phyloP scores from a whole-genome alignment of 164 flowering plant species.

The Chimonanthus praecox region DNA sequence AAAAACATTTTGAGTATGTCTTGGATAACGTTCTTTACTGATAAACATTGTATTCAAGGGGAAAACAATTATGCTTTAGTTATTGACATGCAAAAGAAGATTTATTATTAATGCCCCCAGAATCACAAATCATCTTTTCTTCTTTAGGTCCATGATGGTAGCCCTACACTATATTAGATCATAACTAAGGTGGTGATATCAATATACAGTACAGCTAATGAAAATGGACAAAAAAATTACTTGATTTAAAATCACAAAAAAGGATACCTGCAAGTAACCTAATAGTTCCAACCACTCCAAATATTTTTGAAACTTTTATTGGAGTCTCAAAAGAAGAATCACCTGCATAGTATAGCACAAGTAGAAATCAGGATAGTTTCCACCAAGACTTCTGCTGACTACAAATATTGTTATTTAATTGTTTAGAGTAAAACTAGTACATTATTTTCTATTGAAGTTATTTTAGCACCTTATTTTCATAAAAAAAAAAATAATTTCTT shows the following conservation, averaged over 20 bases:
- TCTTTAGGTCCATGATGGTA: not conserved
- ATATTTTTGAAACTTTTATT: conserved; percentile 42
- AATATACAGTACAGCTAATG: not conserved
- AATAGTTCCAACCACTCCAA: conserved; percentile 80
- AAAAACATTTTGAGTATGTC: no score
- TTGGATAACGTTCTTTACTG: not conserved
- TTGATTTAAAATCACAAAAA: not conserved
- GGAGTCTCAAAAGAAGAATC: conserved; percentile 35
- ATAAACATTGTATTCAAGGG: not conserved
- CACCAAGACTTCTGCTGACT: not conserved
- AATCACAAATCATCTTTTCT: not conserved
- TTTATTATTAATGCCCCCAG: not conserved
- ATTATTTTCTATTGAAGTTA: no score
- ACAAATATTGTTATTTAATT: no score
- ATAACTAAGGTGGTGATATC: not conserved
- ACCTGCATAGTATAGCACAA: conserved; percentile 29
- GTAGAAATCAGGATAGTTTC: not conserved
- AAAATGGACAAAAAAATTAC: not conserved
- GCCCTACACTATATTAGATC: not conserved
- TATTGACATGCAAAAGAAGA: not conserved
- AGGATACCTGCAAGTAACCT: conserved; percentile 67
- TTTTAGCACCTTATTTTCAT: no score
- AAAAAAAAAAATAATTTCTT: no score
- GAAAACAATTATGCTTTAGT: no score
- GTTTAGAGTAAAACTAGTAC: no score